Evolutionary conservation across 257 asterid genomes (phyloP), one percentile per base, ranked within the genome.

Genomic region (Ajuga chamaepitys): DNA sequence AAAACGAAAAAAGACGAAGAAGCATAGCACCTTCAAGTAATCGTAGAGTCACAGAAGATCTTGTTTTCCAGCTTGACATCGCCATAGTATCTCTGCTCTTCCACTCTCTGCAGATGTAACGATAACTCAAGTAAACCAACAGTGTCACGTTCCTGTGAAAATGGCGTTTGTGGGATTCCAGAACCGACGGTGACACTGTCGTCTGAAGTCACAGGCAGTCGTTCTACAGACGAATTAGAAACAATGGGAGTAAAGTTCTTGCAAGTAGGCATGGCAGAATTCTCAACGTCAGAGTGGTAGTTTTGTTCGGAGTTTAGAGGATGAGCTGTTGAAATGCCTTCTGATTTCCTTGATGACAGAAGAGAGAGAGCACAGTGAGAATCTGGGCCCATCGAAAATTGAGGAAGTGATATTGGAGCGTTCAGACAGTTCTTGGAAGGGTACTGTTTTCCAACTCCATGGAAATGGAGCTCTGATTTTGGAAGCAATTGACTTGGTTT

Each of bases 361-460:
- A 86, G 88, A 88, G 88, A 88, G 96, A 64, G 87, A 86, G 88
- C 95, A 74, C 71, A 37, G 61, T 59, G 17, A 20, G 83, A 79
- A 66, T 71, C 75, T 53, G 79, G 58, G 55, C 73, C 59, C 77
- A 9, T 48, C 8, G 72, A 56, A 9, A 73, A 34, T 66, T 77
- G 82, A 9, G 41, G 74, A 58, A 71, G 45, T 4, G 77, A 53
- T 12, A 37, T 52, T 44, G 78, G 50, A 0, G 70, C 5, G n/a
- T 64, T 53, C 56, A 38, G 59, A 46, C 47, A 74, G 58, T 65
- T 66, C 66, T 34, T 30, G 3, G 77, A 37, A 32, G 65, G 82
- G 47, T 64, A 48, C 42, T 54, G 62, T 58, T 69, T 74, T 5
- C 64, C 67, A 8, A 45, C 41, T 35, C 57, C 56, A 22, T 68